Conservation (phyloP, 1,284 basidiomycete species). For the Takashimella tepidaria region DNA sequence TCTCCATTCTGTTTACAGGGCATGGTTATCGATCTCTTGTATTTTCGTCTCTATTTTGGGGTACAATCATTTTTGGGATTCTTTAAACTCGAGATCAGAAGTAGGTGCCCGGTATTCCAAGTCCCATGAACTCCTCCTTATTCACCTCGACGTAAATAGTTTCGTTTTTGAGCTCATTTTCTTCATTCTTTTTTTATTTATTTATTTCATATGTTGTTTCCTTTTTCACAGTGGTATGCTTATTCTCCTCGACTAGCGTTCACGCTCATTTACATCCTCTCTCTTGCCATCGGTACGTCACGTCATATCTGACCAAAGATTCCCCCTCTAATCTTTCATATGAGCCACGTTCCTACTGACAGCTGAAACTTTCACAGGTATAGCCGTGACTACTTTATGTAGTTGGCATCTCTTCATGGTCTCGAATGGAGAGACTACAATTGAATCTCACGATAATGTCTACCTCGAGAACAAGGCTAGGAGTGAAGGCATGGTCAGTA, state of each 20-base stretch:
- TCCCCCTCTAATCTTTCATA: too few species aligned
- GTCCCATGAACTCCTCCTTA: not conserved
- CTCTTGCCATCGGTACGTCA: constrained; percentile 60
- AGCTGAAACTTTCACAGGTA: too few species aligned
- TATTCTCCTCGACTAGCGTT: constrained; percentile 66
- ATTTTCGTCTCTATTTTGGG: constrained; percentile 59
- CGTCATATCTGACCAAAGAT: too few species aligned
- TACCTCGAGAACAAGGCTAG: constrained; percentile 68
- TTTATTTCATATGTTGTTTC: not conserved
- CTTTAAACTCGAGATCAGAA: constrained; percentile 50
- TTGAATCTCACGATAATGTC: constrained; percentile 83
- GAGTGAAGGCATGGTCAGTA: constrained; percentile 61
- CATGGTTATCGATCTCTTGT: constrained; percentile 64
- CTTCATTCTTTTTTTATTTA: not conserved
- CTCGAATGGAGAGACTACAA: constrained; percentile 75
- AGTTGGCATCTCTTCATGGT: constrained; percentile 75
- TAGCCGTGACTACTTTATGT: constrained; percentile 76
- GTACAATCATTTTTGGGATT: constrained; percentile 55
- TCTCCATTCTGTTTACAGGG: constrained; percentile 55
- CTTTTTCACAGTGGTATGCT: constrained; percentile 55
- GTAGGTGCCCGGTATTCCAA: too few species aligned
- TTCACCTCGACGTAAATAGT: not conserved
- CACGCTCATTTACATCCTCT: constrained; percentile 71
- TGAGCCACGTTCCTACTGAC: too few species aligned
- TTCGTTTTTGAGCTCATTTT: too few species aligned